A percentile compares a stretch with the other conserved stretches of the same genome.
phyloP scores from a whole-genome alignment of 2,329 filamentous ascomycete species.

The Didymella pinodella region DNA sequence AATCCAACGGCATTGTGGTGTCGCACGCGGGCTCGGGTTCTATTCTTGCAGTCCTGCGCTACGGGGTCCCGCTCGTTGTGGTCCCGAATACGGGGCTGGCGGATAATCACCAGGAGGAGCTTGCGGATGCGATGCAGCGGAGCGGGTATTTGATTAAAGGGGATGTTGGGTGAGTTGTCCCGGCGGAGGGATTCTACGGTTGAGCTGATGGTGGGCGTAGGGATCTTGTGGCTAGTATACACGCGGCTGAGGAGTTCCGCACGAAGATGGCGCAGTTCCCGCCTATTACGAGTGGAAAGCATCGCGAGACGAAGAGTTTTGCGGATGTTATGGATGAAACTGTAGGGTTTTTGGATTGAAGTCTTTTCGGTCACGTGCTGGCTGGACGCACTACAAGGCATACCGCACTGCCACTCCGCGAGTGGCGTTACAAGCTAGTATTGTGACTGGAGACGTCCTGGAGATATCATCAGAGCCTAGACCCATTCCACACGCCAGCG shows the following conservation, averaged over 20 bases:
- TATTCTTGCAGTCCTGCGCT: constrained; percentile 81
- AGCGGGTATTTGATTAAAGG: constrained; percentile 81
- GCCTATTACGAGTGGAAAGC: constrained; percentile 46
- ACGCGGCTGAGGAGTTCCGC: constrained; percentile 56
- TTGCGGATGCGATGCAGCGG: constrained; percentile 77
- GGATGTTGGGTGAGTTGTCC: constrained; percentile 62
- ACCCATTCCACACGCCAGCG: too few species aligned
- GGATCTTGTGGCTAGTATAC: constrained; percentile 57
- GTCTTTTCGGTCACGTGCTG: too few species aligned
- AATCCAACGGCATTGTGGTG: constrained; percentile 76
- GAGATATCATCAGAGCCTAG: too few species aligned
- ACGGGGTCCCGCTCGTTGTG: constrained; percentile 80
- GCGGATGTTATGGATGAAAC: constrained; percentile 50
- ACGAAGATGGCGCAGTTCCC: constrained; percentile 45
- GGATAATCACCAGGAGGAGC: constrained; percentile 89
- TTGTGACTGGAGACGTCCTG: too few species aligned
- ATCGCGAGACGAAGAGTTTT: constrained; percentile 48
- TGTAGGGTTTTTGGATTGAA: constrained; percentile 45
- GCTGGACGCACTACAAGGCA: too few species aligned
- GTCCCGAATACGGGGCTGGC: constrained; percentile 85
- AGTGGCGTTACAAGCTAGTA: too few species aligned
- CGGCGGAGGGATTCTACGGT: background rate
- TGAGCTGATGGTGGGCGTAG: constrained; percentile 40
- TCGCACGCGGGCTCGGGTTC: constrained; percentile 93
- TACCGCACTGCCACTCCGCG: too few species aligned